Base-by-base conservation (phyloP, 371 early-diverging fungal genomes). In the Lichtheimia hyalospora region DNA sequence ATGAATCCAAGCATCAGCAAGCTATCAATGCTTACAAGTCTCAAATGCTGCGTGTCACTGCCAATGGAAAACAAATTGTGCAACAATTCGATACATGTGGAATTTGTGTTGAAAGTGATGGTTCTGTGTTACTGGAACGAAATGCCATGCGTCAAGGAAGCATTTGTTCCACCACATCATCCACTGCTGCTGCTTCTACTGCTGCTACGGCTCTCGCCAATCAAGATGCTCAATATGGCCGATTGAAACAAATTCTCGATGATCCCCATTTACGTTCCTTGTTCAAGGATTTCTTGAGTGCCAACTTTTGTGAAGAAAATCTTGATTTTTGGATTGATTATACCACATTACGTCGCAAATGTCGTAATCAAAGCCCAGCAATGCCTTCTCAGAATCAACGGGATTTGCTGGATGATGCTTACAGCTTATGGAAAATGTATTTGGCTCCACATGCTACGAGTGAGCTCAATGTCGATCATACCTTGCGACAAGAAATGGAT, bases 301-400 rank as follows among this genome's bases (percentile, higher is more conserved):
- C 83, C 39, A 86, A 88, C 54, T 85, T 85, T 54, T 89, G 89
- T 62, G 87, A 86, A 60, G 91, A 91, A 50, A 91, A 89, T 53
- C 67, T 88, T 21, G 78, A 85, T 48, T 91, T 89, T 55, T 85
- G 84, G 80, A 74, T 84, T 13, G 89, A 91, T 61, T 70, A 76
- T 52, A 67, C 57, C 49, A 69, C 77, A 18, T 23, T 83, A 39
- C 48, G 67, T 25, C 64, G 79, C 59, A 70, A 74, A 67, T 70
- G 61, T 49, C 63, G 72, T 12, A 73, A 68, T n/a, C 71, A 73
- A 61, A 74, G 73, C 15, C 77, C 74, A 3, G 73, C 74, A 2
- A 57, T 66, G 61, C 66, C 66, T 0, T 61, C 66, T 3, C 66
- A 66, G 18, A 66, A 66, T 16, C 66, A 66, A 54, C 69, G 74